phyloP scores from a whole-genome alignment of 2,329 filamentous ascomycete species.

The Pseudogymnoascus sp. region DNA sequence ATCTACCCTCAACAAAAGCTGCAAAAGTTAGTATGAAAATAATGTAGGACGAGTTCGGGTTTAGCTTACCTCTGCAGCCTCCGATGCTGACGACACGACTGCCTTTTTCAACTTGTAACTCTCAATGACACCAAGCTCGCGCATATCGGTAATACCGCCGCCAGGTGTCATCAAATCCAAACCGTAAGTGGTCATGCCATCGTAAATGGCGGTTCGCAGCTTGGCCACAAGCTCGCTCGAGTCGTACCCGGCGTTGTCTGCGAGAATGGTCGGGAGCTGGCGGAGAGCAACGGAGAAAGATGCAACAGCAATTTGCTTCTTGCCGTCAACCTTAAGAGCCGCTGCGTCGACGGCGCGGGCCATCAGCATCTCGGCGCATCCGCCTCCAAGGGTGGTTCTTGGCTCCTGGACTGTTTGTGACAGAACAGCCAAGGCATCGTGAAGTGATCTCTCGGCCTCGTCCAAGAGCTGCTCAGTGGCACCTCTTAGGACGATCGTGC shows the following conservation, averaged over 20 bases:
- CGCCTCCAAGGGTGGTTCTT: slow-evolving; percentile 86
- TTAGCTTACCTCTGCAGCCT: slow-evolving; percentile 79
- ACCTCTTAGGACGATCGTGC: slow-evolving; percentile 91
- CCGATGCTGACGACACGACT: slow-evolving; percentile 92
- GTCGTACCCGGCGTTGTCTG: slow-evolving; percentile 94
- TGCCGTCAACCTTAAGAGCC: slow-evolving; percentile 88
- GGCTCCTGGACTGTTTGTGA: slow-evolving; percentile 96
- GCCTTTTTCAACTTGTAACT: slow-evolving; percentile 98
- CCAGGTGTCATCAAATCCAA: slow-evolving; percentile 83
- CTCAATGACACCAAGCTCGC: slow-evolving; percentile 89
- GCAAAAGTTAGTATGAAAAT: slow-evolving; percentile 27
- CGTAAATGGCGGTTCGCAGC: slow-evolving; percentile 88
- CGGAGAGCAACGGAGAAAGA: slow-evolving; percentile 82
- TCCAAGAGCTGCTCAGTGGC: slow-evolving; percentile 95
- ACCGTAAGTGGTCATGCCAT: slow-evolving; percentile 85
- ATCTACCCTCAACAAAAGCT: slow-evolving; percentile 88
- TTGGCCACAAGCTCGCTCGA: slow-evolving; percentile 89
- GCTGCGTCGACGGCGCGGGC: slow-evolving; percentile 93
- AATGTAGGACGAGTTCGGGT: slow-evolving; percentile 14
- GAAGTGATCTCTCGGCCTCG: slow-evolving; percentile 89
- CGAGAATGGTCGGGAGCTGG: slow-evolving; percentile 91
- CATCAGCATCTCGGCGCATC: slow-evolving; percentile 98
- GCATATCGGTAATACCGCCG: slow-evolving; percentile 91
- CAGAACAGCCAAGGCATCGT: slow-evolving; percentile 91
- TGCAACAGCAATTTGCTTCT: slow-evolving; percentile 90